A percentile compares a stretch with the other conserved stretches of the same genome.
Evolutionary conservation across 2,329 filamentous ascomycete genomes (phyloP).

Genomic region (Cladosporium sp.): DNA sequence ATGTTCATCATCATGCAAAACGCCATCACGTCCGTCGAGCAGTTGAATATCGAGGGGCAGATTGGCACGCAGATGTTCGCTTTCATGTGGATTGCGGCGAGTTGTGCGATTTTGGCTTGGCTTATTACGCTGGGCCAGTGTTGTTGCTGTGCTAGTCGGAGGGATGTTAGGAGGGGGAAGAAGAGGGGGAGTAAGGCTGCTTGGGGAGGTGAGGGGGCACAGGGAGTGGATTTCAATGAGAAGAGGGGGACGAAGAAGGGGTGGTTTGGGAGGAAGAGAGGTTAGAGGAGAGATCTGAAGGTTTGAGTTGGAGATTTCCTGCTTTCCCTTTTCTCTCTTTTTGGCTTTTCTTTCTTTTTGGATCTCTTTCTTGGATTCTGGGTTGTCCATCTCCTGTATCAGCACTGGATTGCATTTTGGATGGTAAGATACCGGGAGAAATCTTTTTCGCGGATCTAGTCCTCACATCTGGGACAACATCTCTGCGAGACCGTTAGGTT

Average conservation of each 20-base stretch:
- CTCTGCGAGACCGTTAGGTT: too few species aligned
- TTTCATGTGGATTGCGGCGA: constrained; percentile 83
- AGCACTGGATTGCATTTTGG: background rate
- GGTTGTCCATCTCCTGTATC: background rate
- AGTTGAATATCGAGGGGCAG: constrained; percentile 69
- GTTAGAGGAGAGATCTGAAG: background rate
- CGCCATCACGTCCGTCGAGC: constrained; percentile 63
- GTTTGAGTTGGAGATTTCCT: too few species aligned
- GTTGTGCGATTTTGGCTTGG: constrained; percentile 63
- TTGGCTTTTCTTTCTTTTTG: background rate
- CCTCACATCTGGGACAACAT: too few species aligned
- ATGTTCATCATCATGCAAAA: constrained; percentile 79
- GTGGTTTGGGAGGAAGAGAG: constrained; percentile 16
- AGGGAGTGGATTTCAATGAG: constrained; percentile 13
- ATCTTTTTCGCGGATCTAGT: too few species aligned
- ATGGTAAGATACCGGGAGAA: too few species aligned
- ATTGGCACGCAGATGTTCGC: constrained; percentile 72
- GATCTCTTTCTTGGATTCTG: background rate
- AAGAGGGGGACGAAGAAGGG: constrained; percentile 14
- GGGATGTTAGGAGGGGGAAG: constrained; percentile 48
- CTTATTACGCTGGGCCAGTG: constrained; percentile 67
- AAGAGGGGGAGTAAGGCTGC: constrained; percentile 37
- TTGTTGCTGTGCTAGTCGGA: constrained; percentile 64
- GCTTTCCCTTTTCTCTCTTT: too few species aligned
- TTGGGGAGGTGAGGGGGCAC: constrained; percentile 16